Conservation (phyloP, 2,329 filamentous ascomycete genomes). For the Fusarium sambucinum region DNA sequence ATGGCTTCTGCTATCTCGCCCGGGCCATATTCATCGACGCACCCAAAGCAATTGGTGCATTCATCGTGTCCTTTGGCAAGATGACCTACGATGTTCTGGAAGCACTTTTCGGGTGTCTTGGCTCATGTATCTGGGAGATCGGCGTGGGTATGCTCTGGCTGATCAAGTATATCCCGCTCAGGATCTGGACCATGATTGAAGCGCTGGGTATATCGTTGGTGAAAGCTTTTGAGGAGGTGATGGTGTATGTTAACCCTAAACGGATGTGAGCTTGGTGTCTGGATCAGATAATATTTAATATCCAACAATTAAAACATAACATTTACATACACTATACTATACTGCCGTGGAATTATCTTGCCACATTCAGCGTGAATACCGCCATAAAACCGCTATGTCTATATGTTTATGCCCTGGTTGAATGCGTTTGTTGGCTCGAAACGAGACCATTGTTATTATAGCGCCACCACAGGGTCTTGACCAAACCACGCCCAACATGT, state of each 20-base stretch:
- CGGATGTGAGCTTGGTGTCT: conserved; percentile 19
- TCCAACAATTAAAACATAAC: neutral
- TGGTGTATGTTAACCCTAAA: conserved; percentile 56
- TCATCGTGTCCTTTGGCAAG: conserved; percentile 42
- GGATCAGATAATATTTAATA: neutral
- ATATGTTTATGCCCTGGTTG: no score
- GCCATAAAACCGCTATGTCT: neutral
- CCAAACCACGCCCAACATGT: neutral
- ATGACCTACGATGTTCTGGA: conserved; percentile 48
- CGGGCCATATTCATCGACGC: conserved; percentile 51
- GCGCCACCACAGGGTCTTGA: neutral
- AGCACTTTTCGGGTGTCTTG: conserved; percentile 50
- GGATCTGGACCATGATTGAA: conserved; percentile 50
- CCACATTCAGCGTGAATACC: neutral
- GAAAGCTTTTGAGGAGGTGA: conserved; percentile 52
- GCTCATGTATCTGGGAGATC: conserved; percentile 47
- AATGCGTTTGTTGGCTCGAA: neutral
- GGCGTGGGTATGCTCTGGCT: conserved; percentile 47
- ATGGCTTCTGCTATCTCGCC: conserved; percentile 51
- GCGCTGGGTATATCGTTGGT: conserved; percentile 49
- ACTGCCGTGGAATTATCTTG: no score
- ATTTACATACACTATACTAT: neutral
- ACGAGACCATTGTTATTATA: neutral
- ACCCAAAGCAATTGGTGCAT: conserved; percentile 47
- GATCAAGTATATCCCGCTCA: conserved; percentile 51